Conservation (phyloP, 371 early-diverging fungal genomes). For the Rhizomucor pusillus region DNA sequence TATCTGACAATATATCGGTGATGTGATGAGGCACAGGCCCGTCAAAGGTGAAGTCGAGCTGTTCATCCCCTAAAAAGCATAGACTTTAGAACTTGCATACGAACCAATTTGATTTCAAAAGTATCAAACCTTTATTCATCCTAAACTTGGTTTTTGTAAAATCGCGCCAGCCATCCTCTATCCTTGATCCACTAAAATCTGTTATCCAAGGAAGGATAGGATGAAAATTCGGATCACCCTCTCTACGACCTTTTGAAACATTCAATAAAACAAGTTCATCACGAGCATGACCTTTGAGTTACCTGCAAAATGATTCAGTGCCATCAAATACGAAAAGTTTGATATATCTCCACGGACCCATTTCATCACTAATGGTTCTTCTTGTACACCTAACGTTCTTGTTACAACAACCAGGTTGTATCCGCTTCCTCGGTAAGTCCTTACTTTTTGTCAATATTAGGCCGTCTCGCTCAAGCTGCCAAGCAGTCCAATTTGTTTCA, state of each 20-base stretch:
- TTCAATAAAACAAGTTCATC: not conserved
- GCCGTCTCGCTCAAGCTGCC: slow-evolving; percentile 7
- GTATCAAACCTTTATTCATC: slow-evolving; percentile 55
- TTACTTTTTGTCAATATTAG: slow-evolving; percentile 26
- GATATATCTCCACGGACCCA: slow-evolving; percentile 79
- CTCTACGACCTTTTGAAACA: slow-evolving; percentile 47
- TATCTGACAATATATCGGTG: slow-evolving; percentile 68
- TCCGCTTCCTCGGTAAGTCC: no score
- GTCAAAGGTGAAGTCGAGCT: slow-evolving; percentile 67
- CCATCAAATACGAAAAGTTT: slow-evolving; percentile 83
- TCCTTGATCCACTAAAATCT: slow-evolving; percentile 56
- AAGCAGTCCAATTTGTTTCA: no score
- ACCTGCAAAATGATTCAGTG: slow-evolving; percentile 76
- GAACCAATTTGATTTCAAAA: not conserved
- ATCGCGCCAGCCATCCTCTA: slow-evolving; percentile 63
- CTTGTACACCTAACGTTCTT: slow-evolving; percentile 35
- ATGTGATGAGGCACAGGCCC: slow-evolving; percentile 73
- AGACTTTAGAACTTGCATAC: not conserved
- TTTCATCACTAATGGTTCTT: slow-evolving; percentile 57
- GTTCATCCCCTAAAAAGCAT: slow-evolving; percentile 55
- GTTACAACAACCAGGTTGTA: no score
- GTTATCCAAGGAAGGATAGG: slow-evolving; percentile 76
- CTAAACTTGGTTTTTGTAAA: slow-evolving; percentile 68
- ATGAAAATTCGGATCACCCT: slow-evolving; percentile 69
- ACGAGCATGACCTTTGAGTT: slow-evolving; percentile 11